A percentile compares a stretch with the other conserved stretches of the same genome.
These are phyloP conservation scores for Blepharisma japonicum DNA, from an alignment of 73 alveolate genomes.

Conservation along the genomic window DNA sequence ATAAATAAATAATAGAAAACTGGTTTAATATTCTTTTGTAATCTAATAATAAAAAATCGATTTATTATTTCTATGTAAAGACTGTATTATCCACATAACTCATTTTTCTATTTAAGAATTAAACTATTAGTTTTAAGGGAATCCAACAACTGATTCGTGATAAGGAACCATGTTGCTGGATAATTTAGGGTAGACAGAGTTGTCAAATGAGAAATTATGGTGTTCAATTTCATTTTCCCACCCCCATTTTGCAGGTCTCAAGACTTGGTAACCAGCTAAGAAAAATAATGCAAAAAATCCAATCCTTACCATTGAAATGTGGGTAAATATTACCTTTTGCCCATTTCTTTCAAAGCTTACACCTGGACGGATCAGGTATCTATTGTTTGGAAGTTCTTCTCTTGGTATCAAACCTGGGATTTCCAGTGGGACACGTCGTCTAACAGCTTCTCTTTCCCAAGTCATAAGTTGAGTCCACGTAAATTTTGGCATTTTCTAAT, in stretches of 20 bases:
- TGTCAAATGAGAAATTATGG: neutral
- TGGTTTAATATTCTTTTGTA: too few relatives aligned
- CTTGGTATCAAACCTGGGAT: slow-evolving; percentile 25
- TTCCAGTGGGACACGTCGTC: slow-evolving; percentile 1
- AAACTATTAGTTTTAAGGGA: too few relatives aligned
- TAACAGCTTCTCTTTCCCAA: slow-evolving; percentile 20
- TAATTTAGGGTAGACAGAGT: slow-evolving; percentile 11
- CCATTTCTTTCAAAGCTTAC: slow-evolving; percentile 31
- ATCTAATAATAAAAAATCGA: too few relatives aligned
- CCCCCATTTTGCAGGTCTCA: neutral
- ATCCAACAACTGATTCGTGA: neutral
- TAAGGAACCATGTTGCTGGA: slow-evolving; percentile 19
- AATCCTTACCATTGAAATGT: neutral
- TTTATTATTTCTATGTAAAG: too few relatives aligned
- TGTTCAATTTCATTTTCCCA: slow-evolving; percentile 23
- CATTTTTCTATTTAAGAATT: too few relatives aligned
- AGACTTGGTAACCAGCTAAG: neutral
- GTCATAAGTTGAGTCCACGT: slow-evolving; percentile 22
- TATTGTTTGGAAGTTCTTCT: neutral
- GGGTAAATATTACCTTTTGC: neutral
- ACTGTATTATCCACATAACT: too few relatives aligned
- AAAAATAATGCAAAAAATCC: slow-evolving; percentile 24
- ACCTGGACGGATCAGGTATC: neutral
- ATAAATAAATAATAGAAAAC: too few relatives aligned
- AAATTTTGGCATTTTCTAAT: neutral